A percentile compares a stretch with the other conserved stretches of the same genome.
Conservation (phyloP, 2,329 filamentous ascomycete genomes). For the Claviceps humidiphila region DNA sequence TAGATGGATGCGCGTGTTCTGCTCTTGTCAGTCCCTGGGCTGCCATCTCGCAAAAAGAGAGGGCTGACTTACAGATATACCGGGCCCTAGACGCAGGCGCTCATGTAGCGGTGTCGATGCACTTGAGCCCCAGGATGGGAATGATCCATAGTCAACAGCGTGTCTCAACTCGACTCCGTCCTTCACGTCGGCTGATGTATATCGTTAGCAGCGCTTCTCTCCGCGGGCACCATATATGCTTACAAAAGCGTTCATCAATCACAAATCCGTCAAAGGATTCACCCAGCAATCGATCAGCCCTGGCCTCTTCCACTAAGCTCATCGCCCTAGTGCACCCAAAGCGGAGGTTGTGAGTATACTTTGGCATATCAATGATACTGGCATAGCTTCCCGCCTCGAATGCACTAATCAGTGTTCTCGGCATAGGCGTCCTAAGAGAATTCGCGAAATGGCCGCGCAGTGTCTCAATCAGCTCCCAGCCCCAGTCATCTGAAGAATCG, state of each 20-base stretch:
- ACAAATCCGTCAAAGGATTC: constrained; percentile 27
- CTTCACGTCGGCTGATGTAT: constrained; percentile 24
- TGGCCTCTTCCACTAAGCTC: constrained; percentile 37
- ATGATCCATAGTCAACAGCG: constrained; percentile 37
- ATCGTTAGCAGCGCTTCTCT: constrained; percentile 34
- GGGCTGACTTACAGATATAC: constrained; percentile 31
- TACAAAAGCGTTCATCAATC: constrained; percentile 33
- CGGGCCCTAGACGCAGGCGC: constrained; percentile 36
- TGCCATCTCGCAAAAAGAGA: not conserved
- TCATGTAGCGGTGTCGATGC: constrained; percentile 26
- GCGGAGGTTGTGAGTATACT: constrained; percentile 29
- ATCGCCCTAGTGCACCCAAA: constrained; percentile 39
- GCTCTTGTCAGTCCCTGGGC: constrained; percentile 7
- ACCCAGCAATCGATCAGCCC: constrained; percentile 30
- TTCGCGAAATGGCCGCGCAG: constrained; percentile 32
- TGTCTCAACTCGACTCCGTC: constrained; percentile 27
- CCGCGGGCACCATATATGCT: constrained; percentile 11
- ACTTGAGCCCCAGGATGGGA: constrained; percentile 32
- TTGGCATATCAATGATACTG: constrained; percentile 34
- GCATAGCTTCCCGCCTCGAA: constrained; percentile 37
- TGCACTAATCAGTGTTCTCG: constrained; percentile 28
- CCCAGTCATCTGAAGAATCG: constrained; percentile 18
- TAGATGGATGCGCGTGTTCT: constrained; percentile 38
- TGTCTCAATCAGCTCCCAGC: constrained; percentile 26
- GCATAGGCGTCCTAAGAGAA: constrained; percentile 34